Conservation (phyloP, 1,284 basidiomycete species). For the Phenoliferia sp. region DNA sequence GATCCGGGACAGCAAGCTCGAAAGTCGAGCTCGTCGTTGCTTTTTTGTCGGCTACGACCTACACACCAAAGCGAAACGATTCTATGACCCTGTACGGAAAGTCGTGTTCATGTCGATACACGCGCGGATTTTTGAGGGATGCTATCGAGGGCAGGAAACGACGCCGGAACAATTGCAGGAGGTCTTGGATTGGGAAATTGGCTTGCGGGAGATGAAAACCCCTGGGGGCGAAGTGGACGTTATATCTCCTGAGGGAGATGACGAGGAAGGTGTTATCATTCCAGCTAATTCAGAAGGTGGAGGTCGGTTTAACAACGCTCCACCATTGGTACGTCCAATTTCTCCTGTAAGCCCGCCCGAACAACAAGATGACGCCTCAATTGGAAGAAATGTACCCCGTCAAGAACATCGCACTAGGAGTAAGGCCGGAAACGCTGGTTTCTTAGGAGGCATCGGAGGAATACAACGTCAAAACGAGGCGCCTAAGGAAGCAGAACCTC, state of each 20-base stretch:
- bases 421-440: no score
- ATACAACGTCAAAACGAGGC: no score
- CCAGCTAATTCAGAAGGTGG: neutral
- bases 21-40: neutral
- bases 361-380: neutral
- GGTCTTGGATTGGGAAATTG: neutral
- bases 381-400: no score
- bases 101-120: neutral
- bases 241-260: neutral
- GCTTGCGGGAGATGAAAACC: neutral
- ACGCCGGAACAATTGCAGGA: neutral
- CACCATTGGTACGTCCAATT: neutral
- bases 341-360: neutral
- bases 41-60: constrained; percentile 1
- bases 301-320: neutral
- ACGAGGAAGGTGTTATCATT: neutral
- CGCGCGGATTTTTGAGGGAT: neutral
- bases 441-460: no score
- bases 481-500: no score
- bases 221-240: neutral
- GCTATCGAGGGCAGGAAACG: neutral
- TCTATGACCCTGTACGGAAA: neutral
- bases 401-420: no score
- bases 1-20: neutral
- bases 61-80: neutral